Evolutionary conservation across 1,139 yeast species (phyloP), one percentile per base, ranked within the genome.

Genomic region (Sugiyamaella japonica): DNA sequence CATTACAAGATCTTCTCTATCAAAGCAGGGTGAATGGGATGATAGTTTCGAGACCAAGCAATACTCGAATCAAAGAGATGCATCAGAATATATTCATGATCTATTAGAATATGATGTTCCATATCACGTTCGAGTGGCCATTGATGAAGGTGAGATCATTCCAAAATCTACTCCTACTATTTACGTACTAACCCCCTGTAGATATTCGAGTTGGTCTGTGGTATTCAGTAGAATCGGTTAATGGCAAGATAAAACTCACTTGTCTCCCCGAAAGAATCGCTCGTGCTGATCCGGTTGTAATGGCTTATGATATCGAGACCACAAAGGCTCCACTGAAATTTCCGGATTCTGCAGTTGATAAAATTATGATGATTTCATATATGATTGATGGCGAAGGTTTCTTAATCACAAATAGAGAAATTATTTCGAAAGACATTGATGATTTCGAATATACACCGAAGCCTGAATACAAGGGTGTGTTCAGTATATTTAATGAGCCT

Each of bases 361-460:
- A 89, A 70, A 81, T 95, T 46, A 95, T 95, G 98, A 95, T 95
- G 99, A 93, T 95, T 55, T 95, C 99, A 1, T 95, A 95, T 71
- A 95, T 95, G 99, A 90, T 95, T 58, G 99, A 95, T 67, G 99
- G 99, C 6, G 96, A 89, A 63, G 99, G 99, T 43, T 95, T 75
- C 66, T 75, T 95, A 38, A 95, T 95, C 60, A 95, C 98, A 9
- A 95, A 95, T 67, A 76, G 99, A 65, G 97, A 91, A 63, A 89
- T 95, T 62, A 91, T 95, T 38, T 84, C 96, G 2, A 88, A 89
- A 68, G 98, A 95, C 69, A 95, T 95, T 57, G 96, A 88, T 50
- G 98, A 95, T 71, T 95, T 95, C 64, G 99, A 95, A 70, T 95
- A 95, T 68, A 91, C 99, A 0, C 99, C 99, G 0, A 89, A 85